phyloP scores from a whole-genome alignment of 2,329 filamentous ascomycete species.

The Calonectria leucothoes region DNA sequence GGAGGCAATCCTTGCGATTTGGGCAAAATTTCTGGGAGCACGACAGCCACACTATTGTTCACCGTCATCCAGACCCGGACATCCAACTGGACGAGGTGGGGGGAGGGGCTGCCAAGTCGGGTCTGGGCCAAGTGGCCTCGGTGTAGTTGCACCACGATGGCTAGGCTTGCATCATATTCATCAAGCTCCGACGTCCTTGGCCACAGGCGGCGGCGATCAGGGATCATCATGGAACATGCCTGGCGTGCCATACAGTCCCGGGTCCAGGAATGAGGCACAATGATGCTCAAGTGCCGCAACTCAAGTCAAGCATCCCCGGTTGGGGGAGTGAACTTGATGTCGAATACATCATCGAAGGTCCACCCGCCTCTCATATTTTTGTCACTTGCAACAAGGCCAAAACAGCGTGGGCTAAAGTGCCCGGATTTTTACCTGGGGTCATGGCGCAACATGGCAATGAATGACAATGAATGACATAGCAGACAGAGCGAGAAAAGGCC shows the following conservation, averaged over 20 bases:
- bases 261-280: background rate
- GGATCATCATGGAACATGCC: constrained; percentile 31
- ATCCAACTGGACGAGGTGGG: constrained; percentile 27
- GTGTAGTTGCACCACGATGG: constrained; percentile 31
- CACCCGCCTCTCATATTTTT: constrained; percentile 23
- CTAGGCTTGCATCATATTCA: constrained; percentile 36
- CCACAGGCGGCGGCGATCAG: constrained; percentile 31
- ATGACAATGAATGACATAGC: too few species aligned
- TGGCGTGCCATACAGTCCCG: constrained; percentile 22
- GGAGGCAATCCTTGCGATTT: constrained; percentile 9
- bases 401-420: constrained; percentile 23
- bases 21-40: constrained; percentile 1
- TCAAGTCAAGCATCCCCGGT: constrained; percentile 26
- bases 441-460: constrained; percentile 29
- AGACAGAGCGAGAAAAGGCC: background rate
- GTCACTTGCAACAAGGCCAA: background rate
- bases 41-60: constrained; percentile 29
- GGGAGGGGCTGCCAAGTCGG: constrained; percentile 27
- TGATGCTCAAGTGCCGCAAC: background rate
- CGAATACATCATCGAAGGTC: constrained; percentile 36
- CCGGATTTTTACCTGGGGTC: constrained; percentile 30
- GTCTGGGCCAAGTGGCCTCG: constrained; percentile 18
- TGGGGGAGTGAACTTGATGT: constrained; percentile 20
- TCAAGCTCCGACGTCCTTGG: constrained; percentile 19
- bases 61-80: constrained; percentile 15